Evolutionary conservation across 2,329 filamentous ascomycete species (phyloP), one percentile per base, ranked within the genome.

Genomic region (Basipetospora chlamydospora): DNA sequence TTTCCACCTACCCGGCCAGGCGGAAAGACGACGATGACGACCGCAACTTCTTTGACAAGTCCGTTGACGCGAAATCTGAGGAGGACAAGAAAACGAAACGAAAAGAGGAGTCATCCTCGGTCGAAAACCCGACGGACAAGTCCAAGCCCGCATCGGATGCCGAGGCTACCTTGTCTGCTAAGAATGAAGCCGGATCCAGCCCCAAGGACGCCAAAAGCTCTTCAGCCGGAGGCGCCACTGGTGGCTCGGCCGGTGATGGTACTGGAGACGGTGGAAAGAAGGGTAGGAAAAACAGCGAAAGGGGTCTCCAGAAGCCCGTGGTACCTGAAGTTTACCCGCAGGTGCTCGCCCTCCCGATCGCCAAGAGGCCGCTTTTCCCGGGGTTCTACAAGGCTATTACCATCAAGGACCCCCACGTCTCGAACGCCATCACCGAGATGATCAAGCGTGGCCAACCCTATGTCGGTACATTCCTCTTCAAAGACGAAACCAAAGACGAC

Each of bases 351-450:
- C 93, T 98, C 39, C 90, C 90, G 6, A 95, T 98, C 49, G 82
- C 85, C 20, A 86, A 92, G 56, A 73, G 90, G 37, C 90, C 90
- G 9, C 64, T 98, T 10, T 98, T 96, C 59, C 90, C 90, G 1
- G 90, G 90, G 2, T 98, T 96, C 59, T 98, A 98, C 65, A 98
- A 98, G 60, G 88, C 90, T 8, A 90, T 98, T 47, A 98, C 88
- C 3, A 93, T 98, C 47, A 80, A 84, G 53, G 86, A 98, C 51
- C 83, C 82, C 13, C 82, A 90, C 47, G 90, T 98, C 25, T 81
- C 87, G 11, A 77, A 78, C 26, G 90, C 90, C 16, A 93, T 98
- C 46, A 81, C 87, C 40, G 92, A 98, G 53, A 90, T 94, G 70
- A 84, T 96, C 55, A 94, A 93, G 67, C 73, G 88, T 36, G 90